Base-by-base conservation (phyloP, 1,284 basidiomycete species). In the Naganishia sp. region DNA sequence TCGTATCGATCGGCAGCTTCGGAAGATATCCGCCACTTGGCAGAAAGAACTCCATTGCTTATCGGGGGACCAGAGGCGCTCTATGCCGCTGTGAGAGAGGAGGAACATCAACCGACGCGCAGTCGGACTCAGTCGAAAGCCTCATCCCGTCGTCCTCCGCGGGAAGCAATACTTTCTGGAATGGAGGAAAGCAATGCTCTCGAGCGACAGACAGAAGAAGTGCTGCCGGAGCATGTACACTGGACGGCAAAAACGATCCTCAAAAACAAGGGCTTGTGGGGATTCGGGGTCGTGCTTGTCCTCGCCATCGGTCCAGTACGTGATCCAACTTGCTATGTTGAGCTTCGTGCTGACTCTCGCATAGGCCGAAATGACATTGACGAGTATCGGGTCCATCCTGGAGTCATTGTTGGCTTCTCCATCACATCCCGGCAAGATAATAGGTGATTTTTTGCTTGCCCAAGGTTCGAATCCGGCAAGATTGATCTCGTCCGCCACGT, bases 301-400 rank as follows among this genome's bases (percentile, higher is more conserved):
- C 67, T 78, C 46, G 76, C 75, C 31, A 76, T 79, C 45, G 79
- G 79, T 15, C 79, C 79, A 2, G 76, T 77, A 45, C 70, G 75
- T 72, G 15, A 23, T 3, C 2, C 15, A 5, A 18, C 13, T 1
- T 13, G 28, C 13, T 15, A 18, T 33, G 10, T 28, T 23, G 18
- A 18, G 28, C 25, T 18, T 6, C 28, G 28, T 6, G 23, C 56
- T 60, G 36, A 50, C n/a, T 21, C 10, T n/a, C 4, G 7, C 48
- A 25, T 43, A 77, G 75, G 72, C 74, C n/a, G 79, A 80, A 66
- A 79, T 75, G 59, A 71, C 77, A 39, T 73, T 80, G 23, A 76
- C 79, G 1, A 77, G 75, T 0, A 77, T 80, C 39, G 79, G 79
- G n/a, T 76, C 75, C 21, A 75, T 80, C 65, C 73, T 79, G 48